Percentiles rank a stretch among this genome's conserved stretches.
phyloP scores from a whole-genome alignment of 345 rosid genomes.

The Syzygium jambos region DNA sequence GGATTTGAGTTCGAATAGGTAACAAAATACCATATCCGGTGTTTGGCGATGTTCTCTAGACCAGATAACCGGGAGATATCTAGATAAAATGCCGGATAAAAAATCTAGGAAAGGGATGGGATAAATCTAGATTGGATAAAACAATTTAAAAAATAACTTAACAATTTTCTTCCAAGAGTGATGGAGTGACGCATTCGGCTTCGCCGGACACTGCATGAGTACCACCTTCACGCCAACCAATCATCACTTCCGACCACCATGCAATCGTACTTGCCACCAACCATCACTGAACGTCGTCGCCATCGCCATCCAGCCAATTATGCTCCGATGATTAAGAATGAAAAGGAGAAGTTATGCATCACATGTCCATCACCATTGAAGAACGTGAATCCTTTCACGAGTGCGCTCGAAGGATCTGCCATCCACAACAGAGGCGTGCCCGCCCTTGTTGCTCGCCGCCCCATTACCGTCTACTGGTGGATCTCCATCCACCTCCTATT shows the following conservation, averaged over 20 bases:
- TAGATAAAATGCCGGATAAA: too few species aligned
- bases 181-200: too few species aligned
- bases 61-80: too few species aligned
- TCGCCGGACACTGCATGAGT: too few species aligned
- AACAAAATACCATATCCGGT: too few species aligned
- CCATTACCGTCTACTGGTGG: too few species aligned
- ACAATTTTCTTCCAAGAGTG: neutral
- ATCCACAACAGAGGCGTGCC: neutral
- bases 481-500: too few species aligned
- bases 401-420: neutral
- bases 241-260: neutral
- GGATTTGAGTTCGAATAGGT: too few species aligned
- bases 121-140: too few species aligned
- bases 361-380: fast-evolving
- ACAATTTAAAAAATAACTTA: neutral
- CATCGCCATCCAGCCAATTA: fast-evolving
- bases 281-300: neutral
- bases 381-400: neutral
- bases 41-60: too few species aligned
- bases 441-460: too few species aligned
- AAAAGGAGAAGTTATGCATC: neutral
- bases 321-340: fast-evolving
- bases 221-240: neutral
- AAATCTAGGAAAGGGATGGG: too few species aligned
- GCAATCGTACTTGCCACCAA: fast-evolving